Evolutionary conservation across 139 green algal genomes (phyloP), one percentile per base, ranked within the genome.

Genomic region (Chlorella ohadii): DNA sequence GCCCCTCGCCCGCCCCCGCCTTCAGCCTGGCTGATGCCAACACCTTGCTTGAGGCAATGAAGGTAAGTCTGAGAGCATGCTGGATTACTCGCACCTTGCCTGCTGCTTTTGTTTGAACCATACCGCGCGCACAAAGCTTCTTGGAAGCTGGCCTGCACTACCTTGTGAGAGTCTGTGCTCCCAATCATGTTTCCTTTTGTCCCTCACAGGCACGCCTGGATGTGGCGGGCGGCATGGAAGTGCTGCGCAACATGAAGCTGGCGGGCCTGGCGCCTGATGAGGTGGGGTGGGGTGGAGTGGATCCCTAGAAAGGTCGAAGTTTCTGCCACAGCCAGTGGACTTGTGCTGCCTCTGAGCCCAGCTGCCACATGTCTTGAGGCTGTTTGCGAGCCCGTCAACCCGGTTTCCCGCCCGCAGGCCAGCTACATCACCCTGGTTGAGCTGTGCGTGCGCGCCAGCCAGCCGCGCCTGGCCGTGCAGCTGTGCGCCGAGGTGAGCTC

Each of bases 201-300:
- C 33, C 9, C 33, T 44, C 19, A 27, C 76, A 82, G 76, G 25
- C 28, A 2, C 59, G 57, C 22, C 17, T 72, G 57, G 85, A 88
- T 31, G 31, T 34, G 20, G 33, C 5, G 27, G 72, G 72, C 0
- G 47, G 20, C 33, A 20, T 89, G 36, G 47, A 84, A 2, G 47
- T 84, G 56, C 44, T 89, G 28, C 28, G 22, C 2, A 36, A 64
- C 86, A 88, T 89, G 73, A 85, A 88, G 78, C 13, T n/a, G 34
- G 73, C 64, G 61, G 82, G 86, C 0, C 20, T 89, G 12, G 34
- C 39, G 5, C 72, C 82, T 23, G 47, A 89, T 51, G 5, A 59
- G 61, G 82, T 76, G 79, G 28, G 61, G 44, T 9, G 9, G n/a
- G n/a, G n/a, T n/a, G n/a, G n/a, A n/a, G n/a, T n/a, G n/a, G n/a